Base-by-base conservation (phyloP, 345 rosid species). In the Crucihimalaya himalaica region DNA sequence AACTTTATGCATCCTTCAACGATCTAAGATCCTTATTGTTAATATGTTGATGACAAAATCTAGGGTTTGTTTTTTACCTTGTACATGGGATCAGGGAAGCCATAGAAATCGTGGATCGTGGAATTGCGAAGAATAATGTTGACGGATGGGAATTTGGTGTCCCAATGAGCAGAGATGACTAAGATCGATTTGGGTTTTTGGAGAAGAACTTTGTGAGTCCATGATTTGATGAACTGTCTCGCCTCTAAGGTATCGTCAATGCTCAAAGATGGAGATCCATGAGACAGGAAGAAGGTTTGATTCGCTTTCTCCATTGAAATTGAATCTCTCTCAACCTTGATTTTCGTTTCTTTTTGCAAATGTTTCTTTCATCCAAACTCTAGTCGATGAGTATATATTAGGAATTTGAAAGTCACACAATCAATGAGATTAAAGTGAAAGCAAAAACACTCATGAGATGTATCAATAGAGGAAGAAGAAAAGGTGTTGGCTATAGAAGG, bases 111-210 rank as follows among this genome's bases (percentile, higher is more conserved):
- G 35, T 94, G 73, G 83, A 94, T 89, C 58, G 95, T 88, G 1
- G 85, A 84, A 73, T 89, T 79, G 68, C 75, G 77, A 0, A 47
- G 63, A 67, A 89, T 87, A 59, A 79, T 80, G 73, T 87, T 94
- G 72, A 94, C 87, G 12, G 90, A 11, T 34, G 97, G 97, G 8
- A 14, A 53, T 13, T 78, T 56, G 35, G 97, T 89, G 74, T 92
- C 97, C 99, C 99, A 92, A 73, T 95, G 97, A 19, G 87, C 97
- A 19, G 97, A 95, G 64, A 95, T 79, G 34, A 90, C 50, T 3
- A 95, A 84, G 42, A 95, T 92, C 42, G 97, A 81, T 39, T 80
- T 86, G 52, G 97, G 99, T 45, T 40, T 85, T 7, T 79, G 80
- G 0, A 48, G 19, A 14, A 81, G 39, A 31, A 80, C 81, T 10